These are phyloP conservation scores for Verticillium albo-atrum DNA, from an alignment of 2,329 filamentous ascomycete species.

Conservation along the genomic window DNA sequence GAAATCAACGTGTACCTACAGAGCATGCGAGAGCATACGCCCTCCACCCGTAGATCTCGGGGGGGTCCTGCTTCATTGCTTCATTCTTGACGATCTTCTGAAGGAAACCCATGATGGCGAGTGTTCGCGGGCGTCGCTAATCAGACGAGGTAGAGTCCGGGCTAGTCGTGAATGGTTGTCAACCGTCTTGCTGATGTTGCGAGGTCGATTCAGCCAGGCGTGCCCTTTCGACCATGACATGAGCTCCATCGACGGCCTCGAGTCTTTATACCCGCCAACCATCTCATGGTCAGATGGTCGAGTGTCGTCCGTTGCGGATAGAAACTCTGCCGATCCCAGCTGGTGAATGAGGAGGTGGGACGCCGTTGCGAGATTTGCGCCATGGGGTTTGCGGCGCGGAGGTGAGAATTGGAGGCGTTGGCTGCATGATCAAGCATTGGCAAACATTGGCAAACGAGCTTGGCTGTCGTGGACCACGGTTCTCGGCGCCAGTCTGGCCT, in stretches of 20 bases:
- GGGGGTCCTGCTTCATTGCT: slow-evolving; percentile 10
- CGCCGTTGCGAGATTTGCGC: not conserved
- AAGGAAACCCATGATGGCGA: slow-evolving; percentile 4
- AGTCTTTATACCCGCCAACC: slow-evolving; percentile 1
- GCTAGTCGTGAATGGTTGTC: not conserved
- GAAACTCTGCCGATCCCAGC: not conserved
- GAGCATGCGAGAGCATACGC: slow-evolving; percentile 10
- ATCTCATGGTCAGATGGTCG: not conserved
- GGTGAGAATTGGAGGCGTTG: not conserved
- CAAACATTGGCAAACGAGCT: slow-evolving; percentile 8
- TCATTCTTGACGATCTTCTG: slow-evolving; percentile 12
- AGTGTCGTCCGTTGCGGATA: not conserved
- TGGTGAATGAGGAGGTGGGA: not conserved
- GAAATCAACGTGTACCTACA: not conserved
- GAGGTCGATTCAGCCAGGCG: not conserved
- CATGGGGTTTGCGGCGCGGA: not conserved
- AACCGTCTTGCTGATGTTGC: not conserved
- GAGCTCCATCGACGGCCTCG: not conserved
- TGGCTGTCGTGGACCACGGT: slow-evolving; percentile 1
- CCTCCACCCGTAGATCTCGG: slow-evolving; percentile 11
- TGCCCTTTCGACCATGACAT: not conserved
- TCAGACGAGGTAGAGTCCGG: not conserved
- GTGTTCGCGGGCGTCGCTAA: not conserved
- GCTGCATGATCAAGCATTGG: slow-evolving; percentile 7
- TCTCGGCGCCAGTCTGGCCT: not conserved